Evolutionary conservation across 495 filamentous ascomycete species (phyloP).

Genomic region (Aspergillus steynii): DNA sequence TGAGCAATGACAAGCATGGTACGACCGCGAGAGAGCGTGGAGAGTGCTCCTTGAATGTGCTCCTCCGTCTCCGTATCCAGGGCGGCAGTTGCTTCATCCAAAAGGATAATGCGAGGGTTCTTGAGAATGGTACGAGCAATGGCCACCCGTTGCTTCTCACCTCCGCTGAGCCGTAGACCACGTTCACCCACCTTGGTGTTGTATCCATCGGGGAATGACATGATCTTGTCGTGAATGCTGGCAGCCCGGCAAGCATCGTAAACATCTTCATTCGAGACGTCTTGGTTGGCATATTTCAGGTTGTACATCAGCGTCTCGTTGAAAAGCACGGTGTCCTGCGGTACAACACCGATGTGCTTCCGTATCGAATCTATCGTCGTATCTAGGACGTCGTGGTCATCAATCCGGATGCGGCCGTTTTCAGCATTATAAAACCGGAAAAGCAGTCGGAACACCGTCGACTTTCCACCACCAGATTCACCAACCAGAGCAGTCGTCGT

Average conservation of each 20-base stretch:
- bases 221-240: slow-evolving; percentile 93
- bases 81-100: slow-evolving; percentile 95
- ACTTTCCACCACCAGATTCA: slow-evolving; percentile 95
- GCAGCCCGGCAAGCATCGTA: slow-evolving; percentile 87
- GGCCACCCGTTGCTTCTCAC: slow-evolving; percentile 95
- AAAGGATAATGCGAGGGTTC: slow-evolving; percentile 90
- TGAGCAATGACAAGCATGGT: slow-evolving; percentile 87
- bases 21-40: slow-evolving; percentile 74
- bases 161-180: slow-evolving; percentile 86
- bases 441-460: slow-evolving; percentile 92
- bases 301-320: slow-evolving; percentile 98
- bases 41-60: slow-evolving; percentile 86
- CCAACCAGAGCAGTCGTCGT: slow-evolving; percentile 95
- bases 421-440: slow-evolving; percentile 91
- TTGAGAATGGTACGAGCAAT: slow-evolving; percentile 97
- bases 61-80: slow-evolving; percentile 95
- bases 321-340: slow-evolving; percentile 95
- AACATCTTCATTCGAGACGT: slow-evolving; percentile 83
- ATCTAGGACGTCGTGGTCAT: slow-evolving; percentile 79
- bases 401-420: slow-evolving; percentile 76
- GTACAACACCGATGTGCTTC: slow-evolving; percentile 88
- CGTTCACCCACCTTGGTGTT: slow-evolving; percentile 92
- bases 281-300: slow-evolving; percentile 86
- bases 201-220: slow-evolving; percentile 91
- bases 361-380: slow-evolving; percentile 93